Percentiles rank a stretch among this genome's conserved stretches.
These are phyloP conservation scores for Pseudocercospora cruenta DNA, from an alignment of 2,329 filamentous ascomycete species.

Conservation along the genomic window DNA sequence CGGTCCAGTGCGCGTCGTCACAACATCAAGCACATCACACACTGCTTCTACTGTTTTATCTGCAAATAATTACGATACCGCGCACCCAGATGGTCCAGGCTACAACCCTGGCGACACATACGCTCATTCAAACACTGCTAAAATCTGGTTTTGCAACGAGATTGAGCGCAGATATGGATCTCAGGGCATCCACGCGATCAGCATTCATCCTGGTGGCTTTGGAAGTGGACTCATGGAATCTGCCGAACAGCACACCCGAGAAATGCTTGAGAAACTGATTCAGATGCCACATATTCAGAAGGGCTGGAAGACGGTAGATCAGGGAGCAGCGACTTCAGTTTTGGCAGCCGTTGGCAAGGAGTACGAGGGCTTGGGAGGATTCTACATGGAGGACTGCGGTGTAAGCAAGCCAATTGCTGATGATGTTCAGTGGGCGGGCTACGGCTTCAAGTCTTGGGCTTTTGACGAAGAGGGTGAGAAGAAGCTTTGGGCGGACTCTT, in stretches of 20 bases:
- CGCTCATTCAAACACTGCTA: conserved; percentile 31
- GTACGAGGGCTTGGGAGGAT: conserved; percentile 24
- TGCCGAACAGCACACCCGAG: conserved; percentile 21
- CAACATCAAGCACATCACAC: conserved; percentile 43
- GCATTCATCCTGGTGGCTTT: conserved; percentile 54
- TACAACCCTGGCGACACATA: conserved; percentile 27
- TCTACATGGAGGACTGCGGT: conserved; percentile 40
- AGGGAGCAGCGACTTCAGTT: conserved; percentile 55
- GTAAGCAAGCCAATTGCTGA: conserved; percentile 37
- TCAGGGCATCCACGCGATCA: conserved; percentile 46
- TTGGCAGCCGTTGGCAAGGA: conserved; percentile 48
- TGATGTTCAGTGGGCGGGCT: conserved; percentile 20
- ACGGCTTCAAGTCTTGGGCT: conserved; percentile 37
- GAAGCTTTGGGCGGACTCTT: conserved; percentile 47
- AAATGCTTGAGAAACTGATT: conserved; percentile 18
- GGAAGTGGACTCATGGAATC: conserved; percentile 23
- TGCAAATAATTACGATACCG: conserved; percentile 45
- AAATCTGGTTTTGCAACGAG: conserved; percentile 56
- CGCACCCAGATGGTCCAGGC: conserved; percentile 24
- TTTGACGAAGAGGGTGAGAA: conserved; percentile 45
- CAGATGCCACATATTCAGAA: conserved; percentile 9
- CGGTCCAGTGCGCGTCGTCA: conserved; percentile 54
- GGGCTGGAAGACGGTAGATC: conserved; percentile 38
- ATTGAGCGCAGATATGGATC: conserved; percentile 56
- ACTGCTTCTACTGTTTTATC: conserved; percentile 18